Conservation (phyloP, 2,329 filamentous ascomycete species). For the Didymella keratinophila region DNA sequence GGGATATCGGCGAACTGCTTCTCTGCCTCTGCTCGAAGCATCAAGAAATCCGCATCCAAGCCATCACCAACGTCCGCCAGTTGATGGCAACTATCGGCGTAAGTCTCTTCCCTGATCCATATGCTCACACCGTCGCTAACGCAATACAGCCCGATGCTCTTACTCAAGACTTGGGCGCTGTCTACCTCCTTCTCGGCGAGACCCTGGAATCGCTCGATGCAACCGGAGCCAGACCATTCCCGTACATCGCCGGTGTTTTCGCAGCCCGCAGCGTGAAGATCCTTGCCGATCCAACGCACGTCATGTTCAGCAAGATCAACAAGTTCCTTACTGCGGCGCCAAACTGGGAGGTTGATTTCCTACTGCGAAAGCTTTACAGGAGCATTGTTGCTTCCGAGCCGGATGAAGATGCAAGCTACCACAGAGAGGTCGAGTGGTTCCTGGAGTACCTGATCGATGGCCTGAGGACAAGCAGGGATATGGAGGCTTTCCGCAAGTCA, state of each 20-base stretch:
- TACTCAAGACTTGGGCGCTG: constrained; percentile 72
- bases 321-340: constrained; percentile 81
- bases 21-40: constrained; percentile 79
- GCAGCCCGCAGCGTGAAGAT: constrained; percentile 74
- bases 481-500: constrained; percentile 66
- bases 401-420: constrained; percentile 75
- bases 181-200: constrained; percentile 82
- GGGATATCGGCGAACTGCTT: constrained; percentile 73
- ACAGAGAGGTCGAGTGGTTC: constrained; percentile 76
- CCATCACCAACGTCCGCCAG: constrained; percentile 72
- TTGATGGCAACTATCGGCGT: constrained; percentile 62
- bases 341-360: constrained; percentile 69
- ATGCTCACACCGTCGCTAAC: constrained; percentile 7
- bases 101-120: constrained; percentile 17
- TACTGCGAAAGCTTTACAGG: constrained; percentile 68
- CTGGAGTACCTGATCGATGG: constrained; percentile 74
- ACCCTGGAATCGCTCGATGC: constrained; percentile 71
- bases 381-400: constrained; percentile 78
- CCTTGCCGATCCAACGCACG: constrained; percentile 77
- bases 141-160: constrained; percentile 50
- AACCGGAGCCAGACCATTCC: constrained; percentile 58
- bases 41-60: constrained; percentile 79
- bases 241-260: constrained; percentile 79
- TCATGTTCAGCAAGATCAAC: constrained; percentile 87
- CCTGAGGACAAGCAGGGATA: constrained; percentile 66